Evolutionary conservation across 768 basidiomycete species (phyloP), one percentile per base, ranked within the genome.

Genomic region (Collybia mongolica): DNA sequence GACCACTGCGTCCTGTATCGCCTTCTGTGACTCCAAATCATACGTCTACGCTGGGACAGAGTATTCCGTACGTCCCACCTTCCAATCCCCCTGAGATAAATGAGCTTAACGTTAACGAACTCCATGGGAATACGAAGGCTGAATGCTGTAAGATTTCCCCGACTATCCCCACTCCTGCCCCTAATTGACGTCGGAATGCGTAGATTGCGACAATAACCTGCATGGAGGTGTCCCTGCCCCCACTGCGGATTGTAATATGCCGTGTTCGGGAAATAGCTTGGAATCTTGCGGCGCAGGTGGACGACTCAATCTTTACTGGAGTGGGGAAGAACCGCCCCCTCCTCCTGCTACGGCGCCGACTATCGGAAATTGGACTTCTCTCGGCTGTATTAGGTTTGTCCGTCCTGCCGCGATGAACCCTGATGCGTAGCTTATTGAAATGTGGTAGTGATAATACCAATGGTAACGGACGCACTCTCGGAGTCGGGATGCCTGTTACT

Each of bases 1-100:
- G 84, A 90, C 88, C 2, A 73, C 82, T 24, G 74, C 76, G 54
- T 60, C 62, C 1, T 81, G 80, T 57, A 74, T 80, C 53, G 57
- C 52, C 17, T 81, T 76, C 58, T 81, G 80, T 60, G 67, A 72
- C 28, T 45, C 66, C 17, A 64, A 72, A 49, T 56, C 64, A 6
- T 88, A 72, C 61, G 65, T 84, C 51, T 88, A 79, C 54, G 86
- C 88, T 15, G 90, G 90, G 11, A 74, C 82, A 15, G 88, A 90
- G 65, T 90, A 74, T 20, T 61, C 60, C 46, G 67, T 67, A 47
- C 45, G 64, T 58, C 18, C 45, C 42, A 38, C 49, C 38, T 49
- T 11, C 42, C 17, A 19, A 5, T 6, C 14, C 37, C 37, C 37
- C 12, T 22, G 23, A n/a, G 48, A 48, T 22, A 24, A 20, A 8